Conservation (phyloP, 2,329 filamentous ascomycete species). For the Fusarium hostae region DNA sequence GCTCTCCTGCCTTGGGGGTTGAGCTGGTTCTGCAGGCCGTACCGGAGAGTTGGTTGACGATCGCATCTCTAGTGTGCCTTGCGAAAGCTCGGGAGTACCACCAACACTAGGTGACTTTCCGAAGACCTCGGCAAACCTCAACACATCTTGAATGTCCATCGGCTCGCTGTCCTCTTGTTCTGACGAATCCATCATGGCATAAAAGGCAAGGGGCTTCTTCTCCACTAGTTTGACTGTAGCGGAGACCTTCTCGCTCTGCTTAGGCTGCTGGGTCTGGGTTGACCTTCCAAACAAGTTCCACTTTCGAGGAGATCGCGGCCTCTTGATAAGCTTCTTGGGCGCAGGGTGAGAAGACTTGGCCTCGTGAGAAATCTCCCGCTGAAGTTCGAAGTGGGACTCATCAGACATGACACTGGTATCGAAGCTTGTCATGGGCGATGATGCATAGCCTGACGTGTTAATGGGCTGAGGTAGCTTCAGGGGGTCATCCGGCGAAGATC, state of each 20-base stretch:
- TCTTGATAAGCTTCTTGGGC: conserved; percentile 67
- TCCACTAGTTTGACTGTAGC: conserved; percentile 61
- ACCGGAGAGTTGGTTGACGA: conserved; percentile 15
- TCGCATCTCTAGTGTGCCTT: conserved; percentile 28
- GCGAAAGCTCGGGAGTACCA: conserved; percentile 26
- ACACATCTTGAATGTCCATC: conserved; percentile 55
- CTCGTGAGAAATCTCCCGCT: conserved; percentile 50
- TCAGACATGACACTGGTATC: conserved; percentile 69
- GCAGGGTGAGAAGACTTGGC: conserved; percentile 43
- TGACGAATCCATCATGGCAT: conserved; percentile 70
- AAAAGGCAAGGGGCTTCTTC: conserved; percentile 67
- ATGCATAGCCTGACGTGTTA: conserved; percentile 55
- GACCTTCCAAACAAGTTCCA: conserved; percentile 73
- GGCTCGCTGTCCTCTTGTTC: conserved; percentile 63
- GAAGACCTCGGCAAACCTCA: conserved; percentile 61
- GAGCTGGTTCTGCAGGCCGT: conserved; percentile 8
- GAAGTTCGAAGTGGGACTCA: conserved; percentile 61
- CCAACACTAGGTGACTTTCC: conserved; percentile 34
- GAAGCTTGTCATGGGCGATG: conserved; percentile 65
- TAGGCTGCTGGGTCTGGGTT: conserved; percentile 55
- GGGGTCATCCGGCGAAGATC: conserved; percentile 56
- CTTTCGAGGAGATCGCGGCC: conserved; percentile 65
- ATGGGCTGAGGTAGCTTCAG: conserved; percentile 66
- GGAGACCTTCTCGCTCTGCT: conserved; percentile 56
- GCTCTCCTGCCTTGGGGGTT: background rate